These are phyloP conservation scores for Daldinia loculata DNA, from an alignment of 495 filamentous ascomycete genomes.

Conservation along the genomic window DNA sequence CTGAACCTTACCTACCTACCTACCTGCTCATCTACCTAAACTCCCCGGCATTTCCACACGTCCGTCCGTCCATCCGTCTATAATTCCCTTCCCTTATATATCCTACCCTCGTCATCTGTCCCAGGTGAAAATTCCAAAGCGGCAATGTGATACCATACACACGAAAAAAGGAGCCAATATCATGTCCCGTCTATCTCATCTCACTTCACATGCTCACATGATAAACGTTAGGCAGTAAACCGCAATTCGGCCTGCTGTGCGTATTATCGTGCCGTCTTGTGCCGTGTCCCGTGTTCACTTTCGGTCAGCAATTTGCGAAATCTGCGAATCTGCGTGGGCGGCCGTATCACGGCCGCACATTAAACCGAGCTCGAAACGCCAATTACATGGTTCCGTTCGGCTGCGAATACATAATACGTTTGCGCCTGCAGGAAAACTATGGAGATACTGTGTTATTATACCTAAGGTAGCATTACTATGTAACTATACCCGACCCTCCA, in stretches of 20 bases:
- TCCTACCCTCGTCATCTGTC: slow-evolving; percentile 4
- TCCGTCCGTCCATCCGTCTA: neutral
- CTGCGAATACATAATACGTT: neutral
- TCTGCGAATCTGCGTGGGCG: neutral
- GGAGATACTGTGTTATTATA: slow-evolving; percentile 1
- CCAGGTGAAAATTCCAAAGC: neutral
- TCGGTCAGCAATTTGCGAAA: neutral
- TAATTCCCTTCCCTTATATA: neutral
- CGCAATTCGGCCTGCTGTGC: neutral
- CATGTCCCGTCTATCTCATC: neutral
- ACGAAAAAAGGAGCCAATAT: neutral
- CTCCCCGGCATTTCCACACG: neutral
- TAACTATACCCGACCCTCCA: neutral
- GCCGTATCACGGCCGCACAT: neutral
- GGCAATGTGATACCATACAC: neutral
- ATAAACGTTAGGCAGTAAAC: neutral
- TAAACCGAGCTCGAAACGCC: neutral
- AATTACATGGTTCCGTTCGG: neutral
- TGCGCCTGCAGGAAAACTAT: neutral
- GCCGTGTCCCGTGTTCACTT: neutral
- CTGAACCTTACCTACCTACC: too few relatives aligned
- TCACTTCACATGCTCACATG: neutral
- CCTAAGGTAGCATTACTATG: neutral
- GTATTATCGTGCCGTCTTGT: neutral
- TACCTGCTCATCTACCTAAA: too few relatives aligned